Base-by-base conservation (phyloP, 495 filamentous ascomycete genomes). In the Aspergillus ostianus region DNA sequence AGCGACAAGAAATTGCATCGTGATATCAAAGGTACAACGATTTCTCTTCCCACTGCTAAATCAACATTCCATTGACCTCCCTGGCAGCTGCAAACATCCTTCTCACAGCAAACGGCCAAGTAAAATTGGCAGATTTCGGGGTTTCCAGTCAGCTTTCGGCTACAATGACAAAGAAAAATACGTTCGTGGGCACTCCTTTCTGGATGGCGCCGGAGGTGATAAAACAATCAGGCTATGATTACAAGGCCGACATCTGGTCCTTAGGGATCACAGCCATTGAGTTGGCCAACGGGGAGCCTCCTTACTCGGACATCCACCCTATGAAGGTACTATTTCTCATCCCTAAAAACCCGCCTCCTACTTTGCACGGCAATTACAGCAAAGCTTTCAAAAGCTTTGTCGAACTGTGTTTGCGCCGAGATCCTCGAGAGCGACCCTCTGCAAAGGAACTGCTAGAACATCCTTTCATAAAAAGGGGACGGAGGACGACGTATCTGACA, bases 131-230 rank as follows among this genome's bases (percentile, higher is more conserved):
- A 9, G 94, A 98, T 74, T 98, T 98, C 75, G 94, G 94, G 48
- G 94, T 98, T 17, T 96, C 93, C 21, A 92, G 93, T 15, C 94
- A 98, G 68, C 80, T 98, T n/a, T 93, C 93, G 21, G 91, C 92
- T 2, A 97, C 94, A n/a, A 98, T 97, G 90, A 97, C 95, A 23
- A 96, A 97, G 77, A 97, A 97, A 73, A 98, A 98, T 68, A 98
- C 94, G 0, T 98, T 98, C 70, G 94, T 98, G 21, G 94, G 94
- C 15, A 98, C 94, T 2, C 94, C 94, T 0, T 98, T 97, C 74
- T 98, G 94, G 94, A 98, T 98, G 94, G 94, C 94, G 5, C 94
- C 94, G 9, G 94, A 98, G 72, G 94, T 98, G 30, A 98, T 98
- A 73, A 96, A 96, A 77, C 92, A 96, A 70, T 94, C 91, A 53